Percentiles rank a stretch among this genome's conserved stretches.
Evolutionary conservation across 2,329 filamentous ascomycete genomes (phyloP).

Genomic region (Akanthomyces uredinophilus): DNA sequence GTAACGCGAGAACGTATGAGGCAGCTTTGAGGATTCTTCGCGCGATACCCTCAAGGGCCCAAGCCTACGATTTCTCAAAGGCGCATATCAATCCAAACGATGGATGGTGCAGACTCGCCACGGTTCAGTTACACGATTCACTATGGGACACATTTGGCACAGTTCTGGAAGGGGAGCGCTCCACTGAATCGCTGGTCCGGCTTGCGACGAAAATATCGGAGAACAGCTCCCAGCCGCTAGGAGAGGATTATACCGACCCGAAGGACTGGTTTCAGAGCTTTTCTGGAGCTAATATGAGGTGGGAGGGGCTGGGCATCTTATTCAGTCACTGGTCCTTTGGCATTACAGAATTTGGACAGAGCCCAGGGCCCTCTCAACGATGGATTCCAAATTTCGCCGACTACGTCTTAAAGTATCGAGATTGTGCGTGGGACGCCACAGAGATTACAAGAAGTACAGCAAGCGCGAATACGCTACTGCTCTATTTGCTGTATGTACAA

Average conservation of each 20-base stretch:
- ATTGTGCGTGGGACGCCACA: constrained; percentile 17
- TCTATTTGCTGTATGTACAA: constrained; percentile 27
- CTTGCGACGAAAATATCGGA: not conserved
- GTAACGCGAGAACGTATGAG: not conserved
- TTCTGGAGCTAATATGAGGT: not conserved
- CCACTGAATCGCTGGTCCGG: not conserved
- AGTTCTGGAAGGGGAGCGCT: not conserved
- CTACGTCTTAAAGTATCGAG: constrained; percentile 16
- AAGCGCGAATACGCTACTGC: constrained; percentile 26
- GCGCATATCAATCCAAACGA: not conserved
- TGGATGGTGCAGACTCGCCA: not conserved
- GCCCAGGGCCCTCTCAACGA: too few relatives aligned
- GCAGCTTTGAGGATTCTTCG: not conserved
- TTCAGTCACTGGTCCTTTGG: not conserved
- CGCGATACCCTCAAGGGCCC: not conserved
- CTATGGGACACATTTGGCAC: not conserved
- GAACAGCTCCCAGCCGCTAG: not conserved
- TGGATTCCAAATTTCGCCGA: not conserved
- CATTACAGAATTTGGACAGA: not conserved
- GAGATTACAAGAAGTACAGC: constrained; percentile 25
- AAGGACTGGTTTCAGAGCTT: not conserved
- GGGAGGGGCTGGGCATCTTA: not conserved
- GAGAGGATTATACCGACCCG: not conserved
- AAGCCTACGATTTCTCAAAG: not conserved
- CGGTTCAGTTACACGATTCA: not conserved